Conservation (phyloP, 2,329 filamentous ascomycete genomes). For the Phaeosphaeriaceae sp. region DNA sequence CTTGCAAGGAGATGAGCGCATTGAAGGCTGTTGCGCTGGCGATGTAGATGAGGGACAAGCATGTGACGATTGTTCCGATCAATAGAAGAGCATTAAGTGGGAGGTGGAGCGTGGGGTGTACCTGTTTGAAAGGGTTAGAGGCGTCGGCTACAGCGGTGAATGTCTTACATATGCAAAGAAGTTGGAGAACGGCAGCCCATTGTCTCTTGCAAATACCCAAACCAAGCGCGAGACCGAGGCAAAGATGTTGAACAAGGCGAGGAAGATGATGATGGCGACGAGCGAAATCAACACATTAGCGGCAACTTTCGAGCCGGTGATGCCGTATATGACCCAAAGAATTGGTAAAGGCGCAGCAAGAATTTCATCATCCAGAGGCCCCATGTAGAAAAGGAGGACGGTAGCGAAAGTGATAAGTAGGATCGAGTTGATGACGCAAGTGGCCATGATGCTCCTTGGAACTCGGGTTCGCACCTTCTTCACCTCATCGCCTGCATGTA, state of each 20-base stretch:
- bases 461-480: constrained; percentile 51
- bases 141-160: too few relatives aligned
- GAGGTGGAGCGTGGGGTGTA: constrained; percentile 35
- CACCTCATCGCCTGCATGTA: constrained; percentile 42
- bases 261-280: constrained; percentile 48
- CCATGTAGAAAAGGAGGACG: constrained; percentile 55
- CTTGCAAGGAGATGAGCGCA: constrained; percentile 40
- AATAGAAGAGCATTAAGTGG: constrained; percentile 35
- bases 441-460: constrained; percentile 45
- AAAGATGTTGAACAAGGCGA: constrained; percentile 52
- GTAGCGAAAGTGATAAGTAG: constrained; percentile 54
- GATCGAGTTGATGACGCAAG: constrained; percentile 53
- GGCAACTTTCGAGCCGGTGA: constrained; percentile 50
- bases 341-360: constrained; percentile 26
- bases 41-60: constrained; percentile 39
- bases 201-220: constrained; percentile 60
- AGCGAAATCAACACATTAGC: constrained; percentile 52
- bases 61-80: constrained; percentile 38
- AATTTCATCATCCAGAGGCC: constrained; percentile 38
- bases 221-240: constrained; percentile 58
- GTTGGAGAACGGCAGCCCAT: constrained; percentile 51
- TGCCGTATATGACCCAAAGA: constrained; percentile 51
- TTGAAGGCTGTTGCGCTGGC: constrained; percentile 46
- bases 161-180: constrained; percentile 41
- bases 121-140: constrained; percentile 15